Conservation (phyloP, 495 filamentous ascomycete species). For the Sordaria brevicollis region DNA sequence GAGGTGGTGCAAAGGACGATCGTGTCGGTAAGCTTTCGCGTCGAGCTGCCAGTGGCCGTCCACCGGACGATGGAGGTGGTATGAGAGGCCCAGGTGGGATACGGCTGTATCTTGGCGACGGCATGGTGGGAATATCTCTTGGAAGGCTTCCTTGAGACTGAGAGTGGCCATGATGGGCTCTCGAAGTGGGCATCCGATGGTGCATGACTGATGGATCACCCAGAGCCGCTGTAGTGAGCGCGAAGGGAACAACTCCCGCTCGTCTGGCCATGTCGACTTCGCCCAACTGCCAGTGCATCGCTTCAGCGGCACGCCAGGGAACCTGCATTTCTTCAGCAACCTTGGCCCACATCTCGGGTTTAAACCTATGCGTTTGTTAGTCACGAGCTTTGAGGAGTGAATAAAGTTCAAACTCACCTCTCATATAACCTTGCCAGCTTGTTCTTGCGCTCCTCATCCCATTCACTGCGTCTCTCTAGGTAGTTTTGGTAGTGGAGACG, state of each 20-base stretch:
- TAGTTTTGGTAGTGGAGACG: constrained; percentile 97
- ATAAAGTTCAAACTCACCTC: constrained; percentile 49
- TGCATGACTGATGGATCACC: constrained; percentile 42
- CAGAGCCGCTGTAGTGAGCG: constrained; percentile 49
- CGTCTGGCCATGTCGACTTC: constrained; percentile 86
- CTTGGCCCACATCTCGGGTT: constrained; percentile 92
- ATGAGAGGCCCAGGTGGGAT: constrained; percentile 10
- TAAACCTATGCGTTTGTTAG: constrained; percentile 56
- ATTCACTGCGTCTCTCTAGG: constrained; percentile 77
- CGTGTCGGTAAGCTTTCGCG: constrained; percentile 36
- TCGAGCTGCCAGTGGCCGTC: constrained; percentile 24
- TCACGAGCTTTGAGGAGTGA: not conserved
- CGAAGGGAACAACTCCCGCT: constrained; percentile 75
- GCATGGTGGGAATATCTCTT: constrained; percentile 24
- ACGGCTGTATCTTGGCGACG: constrained; percentile 27
- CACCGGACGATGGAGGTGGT: constrained; percentile 12
- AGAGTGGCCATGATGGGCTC: constrained; percentile 30
- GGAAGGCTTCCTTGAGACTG: constrained; percentile 38
- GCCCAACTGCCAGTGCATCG: constrained; percentile 96
- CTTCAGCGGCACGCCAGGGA: constrained; percentile 91
- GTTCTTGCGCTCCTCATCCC: constrained; percentile 97
- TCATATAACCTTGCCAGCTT: constrained; percentile 91
- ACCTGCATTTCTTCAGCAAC: constrained; percentile 92
- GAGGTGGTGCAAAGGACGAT: constrained; percentile 19
- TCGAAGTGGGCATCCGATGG: constrained; percentile 21